Conservation (phyloP, 352 stramenopile species). For the Aphanomyces euteiches region DNA sequence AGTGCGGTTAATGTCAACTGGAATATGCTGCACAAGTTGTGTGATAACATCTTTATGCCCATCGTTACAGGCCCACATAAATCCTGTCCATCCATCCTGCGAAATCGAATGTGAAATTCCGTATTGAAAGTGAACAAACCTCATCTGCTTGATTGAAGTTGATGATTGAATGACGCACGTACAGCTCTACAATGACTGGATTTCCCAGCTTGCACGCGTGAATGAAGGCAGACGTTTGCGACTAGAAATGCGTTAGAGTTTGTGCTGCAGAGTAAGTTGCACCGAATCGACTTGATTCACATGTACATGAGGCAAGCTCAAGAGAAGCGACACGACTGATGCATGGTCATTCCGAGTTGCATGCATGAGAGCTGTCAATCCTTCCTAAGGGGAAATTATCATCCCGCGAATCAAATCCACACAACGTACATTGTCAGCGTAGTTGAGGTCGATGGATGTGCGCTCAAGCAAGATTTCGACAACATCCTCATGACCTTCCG, state of each 20-base stretch:
- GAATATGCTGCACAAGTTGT: neutral
- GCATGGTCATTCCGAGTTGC: conserved; percentile 10
- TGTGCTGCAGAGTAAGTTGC: neutral
- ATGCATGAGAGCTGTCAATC: conserved; percentile 24
- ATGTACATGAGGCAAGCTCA: conserved; percentile 11
- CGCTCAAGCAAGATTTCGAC: conserved; percentile 14
- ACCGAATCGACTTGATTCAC: conserved; percentile 23
- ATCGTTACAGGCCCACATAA: conserved; percentile 20
- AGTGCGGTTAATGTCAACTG: conserved; percentile 13
- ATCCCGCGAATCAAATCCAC: neutral
- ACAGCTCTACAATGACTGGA: neutral
- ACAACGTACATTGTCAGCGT: conserved; percentile 18
- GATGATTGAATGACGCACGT: neutral
- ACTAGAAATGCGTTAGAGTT: conserved; percentile 4
- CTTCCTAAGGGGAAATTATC: conserved; percentile 11
- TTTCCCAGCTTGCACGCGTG: conserved; percentile 2
- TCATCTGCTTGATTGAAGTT: conserved; percentile 24
- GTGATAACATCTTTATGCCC: conserved; percentile 14
- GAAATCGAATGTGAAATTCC: neutral
- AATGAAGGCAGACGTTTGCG: conserved; percentile 10
- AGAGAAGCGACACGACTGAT: neutral
- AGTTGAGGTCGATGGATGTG: conserved; percentile 14
- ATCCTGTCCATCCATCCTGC: conserved; percentile 18
- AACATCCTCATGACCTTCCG: neutral
- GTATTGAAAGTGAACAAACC: neutral